These are phyloP conservation scores for Phytophthora sansomeana DNA, from an alignment of 352 stramenopile species.

Conservation along the genomic window DNA sequence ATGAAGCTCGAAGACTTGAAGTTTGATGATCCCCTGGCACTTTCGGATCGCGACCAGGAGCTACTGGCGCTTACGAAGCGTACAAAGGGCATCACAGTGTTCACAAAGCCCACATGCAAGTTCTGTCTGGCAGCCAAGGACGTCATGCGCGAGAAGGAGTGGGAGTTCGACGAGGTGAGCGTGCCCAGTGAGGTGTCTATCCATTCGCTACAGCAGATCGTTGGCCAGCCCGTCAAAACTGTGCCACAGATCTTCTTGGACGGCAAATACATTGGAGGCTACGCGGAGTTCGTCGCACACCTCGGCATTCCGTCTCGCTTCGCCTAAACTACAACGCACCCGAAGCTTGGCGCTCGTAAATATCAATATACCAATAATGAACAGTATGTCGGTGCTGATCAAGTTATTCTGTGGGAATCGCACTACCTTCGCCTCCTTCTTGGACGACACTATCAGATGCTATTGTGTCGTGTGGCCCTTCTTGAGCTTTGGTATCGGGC, in stretches of 20 bases:
- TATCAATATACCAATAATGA: slow-evolving; percentile 37
- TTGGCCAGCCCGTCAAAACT: slow-evolving; percentile 65
- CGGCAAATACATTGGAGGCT: slow-evolving; percentile 81
- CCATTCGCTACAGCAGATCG: slow-evolving; percentile 60
- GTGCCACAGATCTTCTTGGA: slow-evolving; percentile 86
- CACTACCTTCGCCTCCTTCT: slow-evolving; percentile 22
- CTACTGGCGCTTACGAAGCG: slow-evolving; percentile 53
- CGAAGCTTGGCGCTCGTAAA: slow-evolving; percentile 6
- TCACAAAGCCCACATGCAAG: slow-evolving; percentile 83
- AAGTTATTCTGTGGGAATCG: slow-evolving; percentile 20
- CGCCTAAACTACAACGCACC: slow-evolving; percentile 32
- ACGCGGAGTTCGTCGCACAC: slow-evolving; percentile 74
- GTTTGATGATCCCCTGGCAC: slow-evolving; percentile 55
- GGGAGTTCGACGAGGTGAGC: slow-evolving; percentile 72
- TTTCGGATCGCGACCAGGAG: slow-evolving; percentile 53
- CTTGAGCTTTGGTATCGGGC: slow-evolving; percentile 19
- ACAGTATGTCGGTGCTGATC: slow-evolving; percentile 7
- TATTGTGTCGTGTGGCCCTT: slow-evolving; percentile 21
- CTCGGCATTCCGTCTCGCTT: slow-evolving; percentile 73
- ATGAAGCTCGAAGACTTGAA: slow-evolving; percentile 67
- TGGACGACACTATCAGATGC: slow-evolving; percentile 1
- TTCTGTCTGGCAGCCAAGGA: slow-evolving; percentile 77
- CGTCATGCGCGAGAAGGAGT: slow-evolving; percentile 58
- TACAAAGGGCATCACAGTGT: slow-evolving; percentile 63
- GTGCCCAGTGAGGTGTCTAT: slow-evolving; percentile 68